These are phyloP conservation scores for Eutrema japonicum DNA, from an alignment of 345 rosid species.

Conservation along the genomic window DNA sequence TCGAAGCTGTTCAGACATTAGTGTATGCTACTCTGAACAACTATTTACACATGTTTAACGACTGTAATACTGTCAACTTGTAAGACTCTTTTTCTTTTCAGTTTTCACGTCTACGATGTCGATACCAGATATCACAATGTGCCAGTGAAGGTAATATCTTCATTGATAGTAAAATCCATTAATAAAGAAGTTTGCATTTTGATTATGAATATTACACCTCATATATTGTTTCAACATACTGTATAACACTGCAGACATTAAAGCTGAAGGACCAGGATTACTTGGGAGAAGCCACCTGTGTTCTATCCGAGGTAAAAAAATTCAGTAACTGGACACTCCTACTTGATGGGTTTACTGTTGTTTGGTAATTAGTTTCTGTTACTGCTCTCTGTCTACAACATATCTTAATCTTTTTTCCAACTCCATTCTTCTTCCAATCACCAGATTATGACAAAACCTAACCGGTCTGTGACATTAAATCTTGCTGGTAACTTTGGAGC, in stretches of 20 bases:
- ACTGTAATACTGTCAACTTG: constrained; percentile 16
- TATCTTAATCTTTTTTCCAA: not conserved
- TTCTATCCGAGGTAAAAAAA: constrained; percentile 59
- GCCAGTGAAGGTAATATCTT: constrained; percentile 67
- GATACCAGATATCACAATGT: constrained; percentile 70
- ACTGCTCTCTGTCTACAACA: constrained; percentile 19
- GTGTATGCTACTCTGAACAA: constrained; percentile 51
- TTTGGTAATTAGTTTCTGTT: constrained; percentile 17
- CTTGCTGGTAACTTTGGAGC: constrained; percentile 50
- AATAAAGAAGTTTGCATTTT: not conserved
- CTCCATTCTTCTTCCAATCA: constrained; percentile 23
- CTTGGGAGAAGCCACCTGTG: constrained; percentile 79
- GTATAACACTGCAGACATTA: constrained; percentile 50
- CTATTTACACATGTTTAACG: not conserved
- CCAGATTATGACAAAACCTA: constrained; percentile 70
- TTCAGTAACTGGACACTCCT: not conserved
- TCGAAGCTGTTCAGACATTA: constrained; percentile 75
- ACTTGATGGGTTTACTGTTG: constrained; percentile 13
- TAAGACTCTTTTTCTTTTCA: constrained; percentile 39
- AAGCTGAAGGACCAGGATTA: constrained; percentile 72
- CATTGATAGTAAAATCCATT: not conserved
- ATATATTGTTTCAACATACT: constrained; percentile 11
- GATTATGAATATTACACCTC: constrained; percentile 31
- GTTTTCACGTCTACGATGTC: constrained; percentile 73
- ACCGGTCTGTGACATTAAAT: constrained; percentile 55